Percentiles rank a stretch among this genome's conserved stretches.
Evolutionary conservation across 2,329 filamentous ascomycete genomes (phyloP).

Genomic region (Cladosporium sp.): DNA sequence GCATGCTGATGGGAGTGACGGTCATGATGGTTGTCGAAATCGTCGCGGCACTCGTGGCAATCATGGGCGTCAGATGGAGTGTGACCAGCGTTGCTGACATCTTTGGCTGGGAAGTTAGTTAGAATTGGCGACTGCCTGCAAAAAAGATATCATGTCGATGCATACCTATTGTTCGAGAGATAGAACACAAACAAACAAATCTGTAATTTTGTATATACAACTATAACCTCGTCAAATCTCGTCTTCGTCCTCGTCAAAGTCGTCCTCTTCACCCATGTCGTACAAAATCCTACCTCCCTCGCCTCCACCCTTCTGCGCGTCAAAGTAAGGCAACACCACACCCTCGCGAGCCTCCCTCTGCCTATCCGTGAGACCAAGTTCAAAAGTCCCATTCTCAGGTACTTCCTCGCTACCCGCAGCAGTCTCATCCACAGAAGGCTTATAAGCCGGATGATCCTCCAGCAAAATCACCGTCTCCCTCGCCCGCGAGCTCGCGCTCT

Average conservation of each 20-base stretch:
- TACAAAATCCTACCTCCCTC: conserved; percentile 93
- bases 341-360: conserved; percentile 84
- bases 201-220: neutral
- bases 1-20: conserved; percentile 80
- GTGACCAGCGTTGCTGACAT: conserved; percentile 79
- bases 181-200: neutral
- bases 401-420: conserved; percentile 39
- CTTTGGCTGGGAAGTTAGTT: conserved; percentile 70
- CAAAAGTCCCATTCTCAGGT: conserved; percentile 68
- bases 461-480: conserved; percentile 59
- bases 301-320: conserved; percentile 81
- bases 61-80: conserved; percentile 75
- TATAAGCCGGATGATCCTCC: conserved; percentile 74
- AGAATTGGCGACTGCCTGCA: neutral
- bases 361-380: conserved; percentile 83
- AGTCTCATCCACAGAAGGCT: neutral
- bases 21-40: conserved; percentile 77
- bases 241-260: conserved; percentile 95
- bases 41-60: conserved; percentile 68
- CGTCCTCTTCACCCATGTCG: conserved; percentile 94
- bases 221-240: conserved; percentile 62
- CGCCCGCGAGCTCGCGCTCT: conserved; percentile 23
- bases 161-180: neutral
- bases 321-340: conserved; percentile 92
- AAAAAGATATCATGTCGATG: neutral